phyloP scores from a whole-genome alignment of 1,284 basidiomycete species.

The Trichosporon coremiiforme region DNA sequence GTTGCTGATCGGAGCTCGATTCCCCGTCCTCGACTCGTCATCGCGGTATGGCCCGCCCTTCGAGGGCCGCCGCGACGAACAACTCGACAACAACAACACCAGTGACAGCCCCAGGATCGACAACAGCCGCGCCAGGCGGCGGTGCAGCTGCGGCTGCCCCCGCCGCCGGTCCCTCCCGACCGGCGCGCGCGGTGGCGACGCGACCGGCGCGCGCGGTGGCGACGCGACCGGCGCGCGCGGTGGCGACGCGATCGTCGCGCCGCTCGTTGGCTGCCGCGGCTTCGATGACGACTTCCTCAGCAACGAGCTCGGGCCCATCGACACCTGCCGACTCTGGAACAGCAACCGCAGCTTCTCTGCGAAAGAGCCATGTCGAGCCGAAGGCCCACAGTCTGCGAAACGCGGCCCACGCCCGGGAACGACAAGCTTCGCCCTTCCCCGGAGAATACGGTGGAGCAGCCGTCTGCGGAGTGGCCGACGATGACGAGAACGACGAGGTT shows the following conservation, averaged over 20 bases:
- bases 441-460: constrained; percentile 44
- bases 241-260: constrained; percentile 19
- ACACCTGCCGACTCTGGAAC: constrained; percentile 21
- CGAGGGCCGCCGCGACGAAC: constrained; percentile 30
- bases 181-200: constrained; percentile 17
- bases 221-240: constrained; percentile 17
- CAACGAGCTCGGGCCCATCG: constrained; percentile 19
- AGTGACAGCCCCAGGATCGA: constrained; percentile 3
- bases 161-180: constrained; percentile 10
- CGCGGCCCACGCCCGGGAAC: constrained; percentile 39
- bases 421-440: constrained; percentile 47
- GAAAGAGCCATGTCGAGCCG: constrained; percentile 35
- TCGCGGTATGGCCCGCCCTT: constrained; percentile 34
- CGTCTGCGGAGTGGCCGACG: constrained; percentile 45
- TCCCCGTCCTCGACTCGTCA: not conserved
- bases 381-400: constrained; percentile 50
- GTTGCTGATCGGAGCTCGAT: constrained; percentile 12
- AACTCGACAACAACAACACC: constrained; percentile 20
- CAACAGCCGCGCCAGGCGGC: constrained; percentile 5
- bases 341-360: constrained; percentile 11
- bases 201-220: constrained; percentile 15
- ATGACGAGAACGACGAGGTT: constrained; percentile 51
- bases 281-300: not conserved
- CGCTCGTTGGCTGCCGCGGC: constrained; percentile 2
- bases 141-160: constrained; percentile 16